phyloP scores from a whole-genome alignment of 1,139 yeast species.

The Casaregolazyma suthepensis region DNA sequence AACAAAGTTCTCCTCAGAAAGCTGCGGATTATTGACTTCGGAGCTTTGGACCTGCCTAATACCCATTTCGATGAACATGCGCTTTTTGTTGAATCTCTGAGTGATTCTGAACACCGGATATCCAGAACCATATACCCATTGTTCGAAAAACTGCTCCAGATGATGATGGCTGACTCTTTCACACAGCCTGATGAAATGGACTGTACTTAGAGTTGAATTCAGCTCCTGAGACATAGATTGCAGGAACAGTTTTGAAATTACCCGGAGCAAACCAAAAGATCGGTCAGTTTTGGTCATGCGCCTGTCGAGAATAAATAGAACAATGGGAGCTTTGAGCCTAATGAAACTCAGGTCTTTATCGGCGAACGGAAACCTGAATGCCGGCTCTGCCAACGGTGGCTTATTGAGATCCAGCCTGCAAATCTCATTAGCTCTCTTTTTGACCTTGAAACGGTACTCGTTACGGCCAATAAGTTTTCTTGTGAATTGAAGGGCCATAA shows the following conservation, averaged over 20 bases:
- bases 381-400: slow-evolving; percentile 71
- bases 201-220: slow-evolving; percentile 72
- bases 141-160: slow-evolving; percentile 76
- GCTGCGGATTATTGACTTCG: slow-evolving; percentile 40
- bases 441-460: slow-evolving; percentile 68
- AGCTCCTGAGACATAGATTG: slow-evolving; percentile 96
- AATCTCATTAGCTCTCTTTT: slow-evolving; percentile 56
- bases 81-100: slow-evolving; percentile 86
- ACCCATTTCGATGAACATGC: slow-evolving; percentile 92
- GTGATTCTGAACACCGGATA: slow-evolving; percentile 84
- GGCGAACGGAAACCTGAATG: slow-evolving; percentile 62
- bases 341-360: slow-evolving; percentile 58
- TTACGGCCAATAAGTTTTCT: slow-evolving; percentile 73
- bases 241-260: slow-evolving; percentile 80
- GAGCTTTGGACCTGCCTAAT: slow-evolving; percentile 82
- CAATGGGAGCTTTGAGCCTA: slow-evolving; percentile 76
- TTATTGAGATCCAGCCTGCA: slow-evolving; percentile 73
- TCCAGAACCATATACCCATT: slow-evolving; percentile 90
- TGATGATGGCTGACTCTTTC: slow-evolving; percentile 89
- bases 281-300: slow-evolving; percentile 96
- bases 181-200: slow-evolving; percentile 85
- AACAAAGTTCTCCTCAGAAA: slow-evolving; percentile 37
- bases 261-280: slow-evolving; percentile 86
- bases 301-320: slow-evolving; percentile 75
- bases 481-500: slow-evolving; percentile 71